Evolutionary conservation across 1,284 basidiomycete species (phyloP).

Genomic region (Leccinum huronense): DNA sequence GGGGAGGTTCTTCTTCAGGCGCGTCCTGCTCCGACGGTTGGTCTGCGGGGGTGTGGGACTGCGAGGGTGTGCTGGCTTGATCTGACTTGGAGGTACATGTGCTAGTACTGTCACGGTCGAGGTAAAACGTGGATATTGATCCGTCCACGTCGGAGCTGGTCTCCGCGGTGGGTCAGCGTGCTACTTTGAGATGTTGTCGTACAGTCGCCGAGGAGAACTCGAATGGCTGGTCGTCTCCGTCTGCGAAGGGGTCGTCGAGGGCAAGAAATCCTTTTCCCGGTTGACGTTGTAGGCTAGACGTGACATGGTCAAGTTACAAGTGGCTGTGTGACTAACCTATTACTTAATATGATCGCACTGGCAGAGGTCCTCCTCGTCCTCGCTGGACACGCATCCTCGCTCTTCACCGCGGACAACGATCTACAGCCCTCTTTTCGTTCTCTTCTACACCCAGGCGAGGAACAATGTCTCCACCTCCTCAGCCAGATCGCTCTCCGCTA

Average conservation of each 20-base stretch:
- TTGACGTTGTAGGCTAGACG: conserved; percentile 23
- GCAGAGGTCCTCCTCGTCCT: conserved; percentile 77
- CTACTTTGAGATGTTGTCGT: conserved; percentile 53
- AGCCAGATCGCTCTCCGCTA: conserved; percentile 72
- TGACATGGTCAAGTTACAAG: conserved; percentile 11
- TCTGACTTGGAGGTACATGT: neutral
- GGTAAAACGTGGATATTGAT: conserved; percentile 59
- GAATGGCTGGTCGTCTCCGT: conserved; percentile 47
- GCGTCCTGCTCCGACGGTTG: too few species aligned
- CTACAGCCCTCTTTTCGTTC: conserved; percentile 65
- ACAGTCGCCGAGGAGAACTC: conserved; percentile 58
- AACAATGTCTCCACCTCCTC: conserved; percentile 73
- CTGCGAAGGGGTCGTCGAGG: conserved; percentile 69
- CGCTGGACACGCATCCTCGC: conserved; percentile 78
- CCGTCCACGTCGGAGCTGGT: conserved; percentile 37
- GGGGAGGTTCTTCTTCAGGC: too few species aligned
- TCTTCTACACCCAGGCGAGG: conserved; percentile 84
- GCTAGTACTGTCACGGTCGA: conserved; percentile 32
- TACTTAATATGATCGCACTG: conserved; percentile 46
- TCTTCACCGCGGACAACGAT: conserved; percentile 61
- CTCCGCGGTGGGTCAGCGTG: conserved; percentile 21
- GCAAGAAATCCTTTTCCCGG: conserved; percentile 40
- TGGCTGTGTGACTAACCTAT: neutral
- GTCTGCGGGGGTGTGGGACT: too few species aligned
- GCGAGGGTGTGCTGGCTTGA: too few species aligned